Evolutionary conservation across 768 basidiomycete genomes (phyloP), one percentile per base, ranked within the genome.

Genomic region (Cantharellus anzutake): DNA sequence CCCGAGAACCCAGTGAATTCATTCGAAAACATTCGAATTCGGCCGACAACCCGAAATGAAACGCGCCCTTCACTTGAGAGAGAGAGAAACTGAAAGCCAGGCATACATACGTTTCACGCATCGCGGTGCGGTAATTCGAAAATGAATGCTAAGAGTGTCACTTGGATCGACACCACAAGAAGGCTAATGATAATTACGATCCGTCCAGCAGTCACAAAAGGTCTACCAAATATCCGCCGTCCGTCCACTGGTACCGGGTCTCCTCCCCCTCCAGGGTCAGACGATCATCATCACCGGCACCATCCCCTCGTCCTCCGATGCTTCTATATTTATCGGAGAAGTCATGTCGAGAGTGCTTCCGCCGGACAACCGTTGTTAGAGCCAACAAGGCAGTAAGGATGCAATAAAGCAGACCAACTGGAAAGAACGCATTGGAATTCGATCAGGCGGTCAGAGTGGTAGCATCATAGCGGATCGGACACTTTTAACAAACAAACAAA

Each of bases 151-250:
- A 90, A 70, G 50, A 90, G 71, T 0, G 73, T 78, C 50, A 88
- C 69, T 65, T 89, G 85, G 16, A 84, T 77, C 0, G 71, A 71
- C 1, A 78, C 76, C 0, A 88, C 84, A 2, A 85, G 71, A 11
- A 72, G 65, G 0, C 81, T 74, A 4, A 89, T 78, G 7, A 75
- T 71, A 2, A 84, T 60, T 20, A 71, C 68, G 20, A 82, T 78
- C 75, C 82, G 78, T n/a, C 89, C 89, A 3, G 86, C 83, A 0
- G 87, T 87, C 16, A 82, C 68, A 66, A 90, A 90, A 1, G 85
- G 84, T 7, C 84, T 74, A 0, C 88, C 89, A 65, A 81, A 86
- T 4, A 83, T 73, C 0, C 83, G 57, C 76, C 52, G 73, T 75
- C 39, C 74, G 20, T 29, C 73, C 60, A 81, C 76, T 64, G 83